Evolutionary conservation across 768 basidiomycete genomes (phyloP).

Genomic region (Auricularia sp.): DNA sequence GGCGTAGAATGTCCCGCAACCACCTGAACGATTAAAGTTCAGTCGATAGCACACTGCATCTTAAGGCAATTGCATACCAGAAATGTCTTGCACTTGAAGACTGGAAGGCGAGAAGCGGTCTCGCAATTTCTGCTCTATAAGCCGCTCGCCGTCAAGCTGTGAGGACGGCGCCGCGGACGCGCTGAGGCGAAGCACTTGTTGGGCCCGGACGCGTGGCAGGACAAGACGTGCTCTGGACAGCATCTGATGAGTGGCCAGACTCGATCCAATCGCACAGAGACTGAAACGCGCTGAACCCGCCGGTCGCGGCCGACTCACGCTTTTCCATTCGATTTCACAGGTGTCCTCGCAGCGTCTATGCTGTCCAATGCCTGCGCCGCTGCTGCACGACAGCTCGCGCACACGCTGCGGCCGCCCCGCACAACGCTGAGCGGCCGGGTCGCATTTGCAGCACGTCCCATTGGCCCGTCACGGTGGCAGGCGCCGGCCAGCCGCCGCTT

Average conservation of each 20-base stretch:
- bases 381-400: not conserved
- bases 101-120: slow-evolving; percentile 69
- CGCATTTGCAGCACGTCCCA: not conserved
- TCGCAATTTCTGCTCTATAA: slow-evolving; percentile 62
- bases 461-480: not conserved
- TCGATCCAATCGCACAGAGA: too few relatives aligned
- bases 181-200: slow-evolving; percentile 2
- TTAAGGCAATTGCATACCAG: slow-evolving; percentile 44
- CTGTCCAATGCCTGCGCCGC: not conserved
- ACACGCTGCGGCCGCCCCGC: not conserved
- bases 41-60: not conserved
- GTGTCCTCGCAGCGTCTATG: not conserved
- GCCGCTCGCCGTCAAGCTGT: slow-evolving; percentile 48
- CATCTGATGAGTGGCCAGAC: not conserved
- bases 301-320: not conserved
- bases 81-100: slow-evolving; percentile 87
- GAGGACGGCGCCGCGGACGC: slow-evolving; percentile 8
- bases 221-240: not conserved
- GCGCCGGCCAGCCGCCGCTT: not conserved
- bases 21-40: slow-evolving; percentile 41
- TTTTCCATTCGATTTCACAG: not conserved
- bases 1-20: slow-evolving; percentile 95
- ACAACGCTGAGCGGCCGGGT: not conserved
- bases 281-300: not conserved
- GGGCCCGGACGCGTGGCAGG: not conserved